Percentiles rank a stretch among this genome's conserved stretches.
Evolutionary conservation across 306 rosid genomes (phyloP).

Genomic region (Prunus davidiana): DNA sequence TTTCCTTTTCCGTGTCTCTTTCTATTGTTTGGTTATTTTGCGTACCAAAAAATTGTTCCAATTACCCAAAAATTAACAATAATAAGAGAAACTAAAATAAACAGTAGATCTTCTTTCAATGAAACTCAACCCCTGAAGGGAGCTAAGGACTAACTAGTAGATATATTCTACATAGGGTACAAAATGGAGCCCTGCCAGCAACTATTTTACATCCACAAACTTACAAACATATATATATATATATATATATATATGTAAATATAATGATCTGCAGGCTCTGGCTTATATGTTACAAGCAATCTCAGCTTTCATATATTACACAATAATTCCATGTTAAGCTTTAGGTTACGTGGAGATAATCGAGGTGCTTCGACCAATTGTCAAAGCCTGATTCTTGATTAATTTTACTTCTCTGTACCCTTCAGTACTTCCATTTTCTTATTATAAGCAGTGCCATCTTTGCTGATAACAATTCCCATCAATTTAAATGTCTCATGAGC

Average conservation of each 20-base stretch:
- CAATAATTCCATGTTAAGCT: background rate
- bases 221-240: background rate
- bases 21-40: background rate
- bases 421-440: slow-evolving; percentile 24
- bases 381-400: background rate
- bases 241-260: background rate
- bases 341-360: background rate
- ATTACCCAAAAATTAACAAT: background rate
- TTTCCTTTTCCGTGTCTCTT: background rate
- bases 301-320: background rate
- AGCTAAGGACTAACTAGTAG: background rate
- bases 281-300: background rate
- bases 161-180: background rate
- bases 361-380: background rate
- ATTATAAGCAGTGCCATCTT: slow-evolving; percentile 34
- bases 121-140: background rate
- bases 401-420: slow-evolving; percentile 16
- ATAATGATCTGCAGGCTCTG: background rate
- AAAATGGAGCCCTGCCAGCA: background rate
- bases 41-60: background rate
- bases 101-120: background rate
- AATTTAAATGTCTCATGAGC: slow-evolving; percentile 56
- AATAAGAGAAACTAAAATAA: background rate
- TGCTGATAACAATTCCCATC: slow-evolving; percentile 50
- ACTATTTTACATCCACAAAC: background rate